Conservation (phyloP, 2,329 filamentous ascomycete genomes). For the Cytospora piceicola region DNA sequence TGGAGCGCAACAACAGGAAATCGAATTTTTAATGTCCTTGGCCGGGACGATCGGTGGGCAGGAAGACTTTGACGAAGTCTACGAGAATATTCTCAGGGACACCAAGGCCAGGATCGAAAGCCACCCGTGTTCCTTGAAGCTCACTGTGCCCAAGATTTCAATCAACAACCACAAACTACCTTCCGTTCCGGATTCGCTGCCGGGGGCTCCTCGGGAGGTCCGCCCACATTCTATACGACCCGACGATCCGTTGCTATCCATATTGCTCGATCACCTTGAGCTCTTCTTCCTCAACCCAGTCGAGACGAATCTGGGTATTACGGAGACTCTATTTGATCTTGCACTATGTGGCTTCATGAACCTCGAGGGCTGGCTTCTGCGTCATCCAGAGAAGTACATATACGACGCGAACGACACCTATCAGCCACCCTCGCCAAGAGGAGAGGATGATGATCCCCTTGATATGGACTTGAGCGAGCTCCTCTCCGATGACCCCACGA, state of each 20-base stretch:
- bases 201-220: slow-evolving; percentile 64
- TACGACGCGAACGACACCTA: slow-evolving; percentile 52
- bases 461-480: slow-evolving; percentile 17
- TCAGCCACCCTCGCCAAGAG: slow-evolving; percentile 27
- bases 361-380: slow-evolving; percentile 87
- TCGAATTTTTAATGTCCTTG: slow-evolving; percentile 71
- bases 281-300: slow-evolving; percentile 89
- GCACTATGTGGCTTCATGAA: slow-evolving; percentile 83
- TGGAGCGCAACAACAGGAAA: slow-evolving; percentile 75
- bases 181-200: slow-evolving; percentile 58
- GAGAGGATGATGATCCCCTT: slow-evolving; percentile 41
- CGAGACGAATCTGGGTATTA: slow-evolving; percentile 87
- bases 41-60: slow-evolving; percentile 71
- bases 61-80: slow-evolving; percentile 72
- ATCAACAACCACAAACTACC: slow-evolving; percentile 61
- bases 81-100: slow-evolving; percentile 73
- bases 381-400: slow-evolving; percentile 67
- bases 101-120: slow-evolving; percentile 69
- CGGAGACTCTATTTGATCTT: slow-evolving; percentile 79
- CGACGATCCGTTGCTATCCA: slow-evolving; percentile 66
- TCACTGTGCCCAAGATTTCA: slow-evolving; percentile 65
- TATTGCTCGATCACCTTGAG: slow-evolving; percentile 71
- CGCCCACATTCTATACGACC: slow-evolving; percentile 64
- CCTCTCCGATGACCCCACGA: slow-evolving; percentile 44
- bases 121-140: slow-evolving; percentile 71